Base-by-base conservation (phyloP, 2,329 filamentous ascomycete genomes). In the Hymenoscyphus scutula region DNA sequence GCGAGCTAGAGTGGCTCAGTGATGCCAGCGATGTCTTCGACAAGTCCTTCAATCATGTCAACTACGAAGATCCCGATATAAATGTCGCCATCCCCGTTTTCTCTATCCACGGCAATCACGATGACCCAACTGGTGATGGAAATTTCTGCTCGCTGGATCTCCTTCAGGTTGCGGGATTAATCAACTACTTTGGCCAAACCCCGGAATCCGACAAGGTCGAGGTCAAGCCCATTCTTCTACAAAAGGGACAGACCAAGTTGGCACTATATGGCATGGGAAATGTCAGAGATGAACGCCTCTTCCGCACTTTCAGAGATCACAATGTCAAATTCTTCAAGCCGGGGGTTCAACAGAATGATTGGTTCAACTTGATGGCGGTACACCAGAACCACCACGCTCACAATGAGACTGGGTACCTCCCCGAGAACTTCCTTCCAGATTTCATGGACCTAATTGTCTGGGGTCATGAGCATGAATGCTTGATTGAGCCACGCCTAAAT, bases 11-110 rank as follows among this genome's bases (percentile, higher is more conserved):
- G 76, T 92, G 98, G 76, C 82, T 99, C 53, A 96, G 92, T 73
- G 95, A 99, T 76, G 92, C 91, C 7, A 92, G 88, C 69, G 90
- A 96, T 71, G 91, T 94, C 66, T 97, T 99, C 71, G 89, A 92
- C 65, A 90, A 90, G 6, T 88, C 92, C 0, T 96, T 97, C 73
- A 89, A 92, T 57, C 90, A 97, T 75, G 94, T 97, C 77, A 99
- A 99, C 77, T 99, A 99, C 77, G 92, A 98, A 76, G 95, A 99
- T 72, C 87, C 91, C 27, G 92, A 99, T 71, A 97, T 99, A 76
- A 99, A 99, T 72, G 87, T 99, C 64, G 91, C 93, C 1, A 97
- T 98, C 61, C 95, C 95, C 0, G 92, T 99, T 30, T 99, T 99
- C 74, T 97, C 94, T 0, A 99, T 99, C 48, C 96, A 99, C 71